Evolutionary conservation across 306 rosid species (phyloP).

Genomic region (Rosa rugosa): DNA sequence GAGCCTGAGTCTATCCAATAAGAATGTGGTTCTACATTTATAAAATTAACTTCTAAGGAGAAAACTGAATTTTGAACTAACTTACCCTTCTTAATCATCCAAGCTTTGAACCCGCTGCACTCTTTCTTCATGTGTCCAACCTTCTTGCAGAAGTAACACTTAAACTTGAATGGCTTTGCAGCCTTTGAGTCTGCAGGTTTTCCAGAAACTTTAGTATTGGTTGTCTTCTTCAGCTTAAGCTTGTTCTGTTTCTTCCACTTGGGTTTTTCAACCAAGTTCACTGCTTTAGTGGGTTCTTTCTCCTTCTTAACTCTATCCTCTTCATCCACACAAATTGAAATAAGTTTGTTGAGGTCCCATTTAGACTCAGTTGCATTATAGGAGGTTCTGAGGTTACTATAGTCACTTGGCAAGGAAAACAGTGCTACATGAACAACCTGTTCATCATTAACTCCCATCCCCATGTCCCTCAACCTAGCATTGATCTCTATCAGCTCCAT

Average conservation of each 20-base stretch:
- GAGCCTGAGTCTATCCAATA: too few relatives aligned
- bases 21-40: too few relatives aligned
- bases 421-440: too few relatives aligned
- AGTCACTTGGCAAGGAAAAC: rapidly evolving
- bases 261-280: neutral
- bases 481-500: too few relatives aligned
- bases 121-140: neutral
- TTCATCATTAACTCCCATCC: too few relatives aligned
- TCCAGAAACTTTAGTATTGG: neutral
- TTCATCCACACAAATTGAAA: neutral
- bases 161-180: too few relatives aligned
- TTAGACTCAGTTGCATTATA: neutral
- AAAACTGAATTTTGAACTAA: neutral
- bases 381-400: too few relatives aligned
- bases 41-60: neutral
- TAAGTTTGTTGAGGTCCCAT: neutral
- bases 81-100: neutral
- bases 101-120: neutral
- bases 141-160: neutral
- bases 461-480: too few relatives aligned
- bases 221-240: neutral
- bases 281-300: neutral
- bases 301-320: neutral
- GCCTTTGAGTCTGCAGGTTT: too few relatives aligned
- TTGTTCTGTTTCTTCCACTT: neutral